phyloP scores from a whole-genome alignment of 495 filamentous ascomycete species.

The Astrocystis sublimbata region DNA sequence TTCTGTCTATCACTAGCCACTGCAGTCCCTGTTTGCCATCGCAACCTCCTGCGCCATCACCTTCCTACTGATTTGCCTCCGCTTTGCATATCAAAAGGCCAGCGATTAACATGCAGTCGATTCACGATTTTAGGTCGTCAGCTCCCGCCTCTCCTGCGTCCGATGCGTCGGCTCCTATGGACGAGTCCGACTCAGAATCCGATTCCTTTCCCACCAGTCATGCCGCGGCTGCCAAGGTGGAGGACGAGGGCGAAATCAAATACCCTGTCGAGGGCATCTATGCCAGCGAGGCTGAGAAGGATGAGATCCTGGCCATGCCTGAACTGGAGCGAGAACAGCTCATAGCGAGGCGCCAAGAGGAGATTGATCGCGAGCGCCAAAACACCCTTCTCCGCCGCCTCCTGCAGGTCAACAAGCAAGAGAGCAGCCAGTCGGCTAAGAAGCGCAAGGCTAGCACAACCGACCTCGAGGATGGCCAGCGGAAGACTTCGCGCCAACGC shows the following conservation, averaged over 20 bases:
- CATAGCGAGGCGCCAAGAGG: constrained; percentile 82
- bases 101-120: constrained; percentile 12
- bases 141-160: constrained; percentile 66
- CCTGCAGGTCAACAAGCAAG: constrained; percentile 38
- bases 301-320: constrained; percentile 79
- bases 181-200: constrained; percentile 78
- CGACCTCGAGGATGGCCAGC: constrained; percentile 67
- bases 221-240: constrained; percentile 47
- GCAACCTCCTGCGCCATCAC: not conserved
- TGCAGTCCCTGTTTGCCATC: not conserved
- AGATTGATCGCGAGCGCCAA: constrained; percentile 77
- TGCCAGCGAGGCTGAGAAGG: constrained; percentile 74
- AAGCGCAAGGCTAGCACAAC: constrained; percentile 79
- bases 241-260: constrained; percentile 62
- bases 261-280: constrained; percentile 92
- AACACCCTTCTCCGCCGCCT: constrained; percentile 81
- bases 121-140: constrained; percentile 17
- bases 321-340: constrained; percentile 89
- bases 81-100: not conserved
- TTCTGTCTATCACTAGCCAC: not conserved
- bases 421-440: constrained; percentile 48
- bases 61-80: not conserved
- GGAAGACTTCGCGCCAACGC: constrained; percentile 82
- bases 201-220: constrained; percentile 50
- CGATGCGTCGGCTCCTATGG: constrained; percentile 82